A percentile compares a stretch with the other conserved stretches of the same genome.
Conservation (phyloP, 495 filamentous ascomycete species). For the Aspergillus egyptiacus region DNA sequence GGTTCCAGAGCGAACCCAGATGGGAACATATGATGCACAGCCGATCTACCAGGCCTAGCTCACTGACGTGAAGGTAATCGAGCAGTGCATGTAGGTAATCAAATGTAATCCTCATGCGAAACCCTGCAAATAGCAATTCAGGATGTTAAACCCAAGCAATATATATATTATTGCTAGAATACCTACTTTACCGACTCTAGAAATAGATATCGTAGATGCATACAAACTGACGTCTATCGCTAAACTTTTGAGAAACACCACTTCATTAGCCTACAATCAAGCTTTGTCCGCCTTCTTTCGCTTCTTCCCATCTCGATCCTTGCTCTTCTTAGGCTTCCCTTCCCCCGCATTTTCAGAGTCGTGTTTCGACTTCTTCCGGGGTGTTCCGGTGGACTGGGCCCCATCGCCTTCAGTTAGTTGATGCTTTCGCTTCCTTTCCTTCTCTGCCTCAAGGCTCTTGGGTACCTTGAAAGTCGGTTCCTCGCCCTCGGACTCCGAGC, state of each 20-base stretch:
- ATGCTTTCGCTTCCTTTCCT: conserved; percentile 39
- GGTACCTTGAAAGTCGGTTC: conserved; percentile 36
- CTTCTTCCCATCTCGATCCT: conserved; percentile 40
- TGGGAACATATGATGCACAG: too few species aligned
- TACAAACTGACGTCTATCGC: conserved; percentile 10
- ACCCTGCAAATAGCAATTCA: too few species aligned
- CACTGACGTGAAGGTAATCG: too few species aligned
- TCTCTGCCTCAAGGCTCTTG: conserved; percentile 19
- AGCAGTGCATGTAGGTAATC: too few species aligned
- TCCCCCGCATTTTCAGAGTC: conserved; percentile 19
- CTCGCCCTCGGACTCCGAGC: conserved; percentile 43
- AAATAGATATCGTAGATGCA: conserved; percentile 1
- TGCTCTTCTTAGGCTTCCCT: conserved; percentile 39
- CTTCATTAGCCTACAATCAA: not conserved
- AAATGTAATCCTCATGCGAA: too few species aligned
- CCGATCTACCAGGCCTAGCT: too few species aligned
- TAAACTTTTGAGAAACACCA: conserved; percentile 7
- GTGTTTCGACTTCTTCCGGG: conserved; percentile 43
- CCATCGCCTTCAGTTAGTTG: conserved; percentile 35
- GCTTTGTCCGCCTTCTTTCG: conserved; percentile 39
- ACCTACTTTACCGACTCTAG: not conserved
- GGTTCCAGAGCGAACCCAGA: too few species aligned
- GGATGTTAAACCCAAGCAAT: too few species aligned
- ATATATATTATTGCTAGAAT: too few species aligned
- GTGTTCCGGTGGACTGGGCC: conserved; percentile 20